A percentile compares a stretch with the other conserved stretches of the same genome.
phyloP scores from a whole-genome alignment of 164 flowering plant species.

The Magnolia officinalis region DNA sequence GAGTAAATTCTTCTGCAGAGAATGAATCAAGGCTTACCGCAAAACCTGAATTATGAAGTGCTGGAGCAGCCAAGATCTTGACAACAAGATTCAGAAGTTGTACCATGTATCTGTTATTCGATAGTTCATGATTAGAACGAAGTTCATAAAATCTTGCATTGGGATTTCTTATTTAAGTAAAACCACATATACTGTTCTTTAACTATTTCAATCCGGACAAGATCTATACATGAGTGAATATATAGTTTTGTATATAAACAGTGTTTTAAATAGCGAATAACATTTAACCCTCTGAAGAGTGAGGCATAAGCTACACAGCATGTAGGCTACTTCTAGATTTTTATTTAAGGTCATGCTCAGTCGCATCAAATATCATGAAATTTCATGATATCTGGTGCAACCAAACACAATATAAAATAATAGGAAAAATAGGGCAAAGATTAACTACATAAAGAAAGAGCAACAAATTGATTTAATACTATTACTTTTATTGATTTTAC shows the following conservation, averaged over 20 bases:
- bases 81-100: conserved; percentile 86
- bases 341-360: no score
- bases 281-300: no score
- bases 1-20: not conserved
- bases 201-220: not conserved
- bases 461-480: no score
- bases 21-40: conserved; percentile 59
- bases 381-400: no score
- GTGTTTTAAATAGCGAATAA: no score
- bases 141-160: not conserved
- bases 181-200: not conserved
- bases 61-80: conserved; percentile 74
- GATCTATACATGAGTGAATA: not conserved
- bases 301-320: no score
- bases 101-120: conserved; percentile 73
- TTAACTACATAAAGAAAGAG: no score
- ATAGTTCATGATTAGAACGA: not conserved
- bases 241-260: not conserved
- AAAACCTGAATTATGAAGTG: conserved; percentile 93
- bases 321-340: no score
- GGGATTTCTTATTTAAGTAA: not conserved
- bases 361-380: no score
- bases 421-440: no score
- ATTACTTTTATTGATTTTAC: no score
- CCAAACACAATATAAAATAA: no score